Base-by-base conservation (phyloP, 495 filamentous ascomycete species). In the Parathielavia appendiculata region DNA sequence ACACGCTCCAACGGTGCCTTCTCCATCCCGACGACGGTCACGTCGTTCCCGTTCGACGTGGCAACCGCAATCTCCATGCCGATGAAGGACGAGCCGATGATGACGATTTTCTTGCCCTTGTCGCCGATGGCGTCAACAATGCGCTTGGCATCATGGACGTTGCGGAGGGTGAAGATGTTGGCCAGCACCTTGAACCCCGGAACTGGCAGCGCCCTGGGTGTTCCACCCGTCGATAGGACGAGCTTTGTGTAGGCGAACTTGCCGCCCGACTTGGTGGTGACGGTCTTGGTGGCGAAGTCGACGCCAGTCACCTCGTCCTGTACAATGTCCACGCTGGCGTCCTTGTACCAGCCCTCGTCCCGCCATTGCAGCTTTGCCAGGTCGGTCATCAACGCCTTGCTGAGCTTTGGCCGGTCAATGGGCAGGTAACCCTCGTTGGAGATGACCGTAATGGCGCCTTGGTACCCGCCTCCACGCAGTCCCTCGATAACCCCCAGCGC, bases 11-110 rank as follows among this genome's bases (percentile, higher is more conserved):
- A 74, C 2, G 93, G 93, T 34, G 81, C 81, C 60, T 79, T 83
- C 69, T 97, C 95, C 87, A 91, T 92, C 52, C 93, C 93, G n/a
- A 98, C 78, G 54, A 97, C 82, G n/a, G 88, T 87, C 39, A 98
- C 88, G 17, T 83, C 73, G 66, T 97, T 90, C 51, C 83, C 83
- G 54, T 86, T 86, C 13, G 83, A 73, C 4, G 85, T 85, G 36
- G 83, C 83, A 51, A 92, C 96, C 41, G 86, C 90, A 30, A 96
- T 82, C 73, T 98, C 93, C 92, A 98, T 95, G 39, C 93, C 82
- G 70, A 98, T 98, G 73, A 98, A 97, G 47, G 88, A 91, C 54
- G 83, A 88, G 19, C 93, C 93, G 55, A 98, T 83, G 17, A 98
- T 79, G 38, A 96, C 91, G 64, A 97, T 82, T 72, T 95, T 95